phyloP scores from a whole-genome alignment of 805 yeast genomes.

The Tetrapisispora nanseiensis region DNA sequence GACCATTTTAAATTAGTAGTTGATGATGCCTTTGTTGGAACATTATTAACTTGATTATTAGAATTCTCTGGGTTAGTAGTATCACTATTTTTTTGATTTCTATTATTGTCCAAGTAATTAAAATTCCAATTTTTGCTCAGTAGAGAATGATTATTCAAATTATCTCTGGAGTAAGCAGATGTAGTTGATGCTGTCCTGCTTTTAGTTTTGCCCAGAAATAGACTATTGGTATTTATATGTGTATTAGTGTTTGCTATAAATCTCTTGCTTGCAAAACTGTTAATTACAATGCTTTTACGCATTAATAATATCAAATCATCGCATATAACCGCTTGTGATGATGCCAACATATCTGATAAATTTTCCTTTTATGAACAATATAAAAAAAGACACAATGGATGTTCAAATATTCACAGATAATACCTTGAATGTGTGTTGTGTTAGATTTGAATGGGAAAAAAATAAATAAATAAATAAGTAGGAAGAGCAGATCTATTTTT shows the following conservation, averaged over 20 bases:
- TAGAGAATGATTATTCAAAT: background rate
- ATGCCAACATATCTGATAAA: background rate
- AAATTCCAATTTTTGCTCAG: conserved; percentile 2
- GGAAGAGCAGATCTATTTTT: too few relatives aligned
- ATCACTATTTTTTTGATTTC: background rate
- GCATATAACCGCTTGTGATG: background rate
- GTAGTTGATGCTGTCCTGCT: background rate
- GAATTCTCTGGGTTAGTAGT: background rate
- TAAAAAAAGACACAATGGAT: background rate
- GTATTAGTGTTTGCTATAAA: background rate
- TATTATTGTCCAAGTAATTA: background rate
- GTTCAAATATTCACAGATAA: too few relatives aligned
- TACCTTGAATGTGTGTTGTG: too few relatives aligned
- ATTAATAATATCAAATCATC: conserved; percentile 1
- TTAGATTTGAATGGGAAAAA: too few relatives aligned
- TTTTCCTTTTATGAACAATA: background rate
- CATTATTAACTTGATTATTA: background rate
- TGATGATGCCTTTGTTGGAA: too few relatives aligned
- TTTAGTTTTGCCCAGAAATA: background rate
- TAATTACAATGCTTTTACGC: background rate
- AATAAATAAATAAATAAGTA: too few relatives aligned
- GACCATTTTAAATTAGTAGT: too few relatives aligned
- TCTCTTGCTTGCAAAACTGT: background rate
- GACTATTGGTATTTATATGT: background rate
- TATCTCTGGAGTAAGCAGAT: background rate